Evolutionary conservation across 2,329 filamentous ascomycete species (phyloP).

Genomic region (Cercospora sp.): DNA sequence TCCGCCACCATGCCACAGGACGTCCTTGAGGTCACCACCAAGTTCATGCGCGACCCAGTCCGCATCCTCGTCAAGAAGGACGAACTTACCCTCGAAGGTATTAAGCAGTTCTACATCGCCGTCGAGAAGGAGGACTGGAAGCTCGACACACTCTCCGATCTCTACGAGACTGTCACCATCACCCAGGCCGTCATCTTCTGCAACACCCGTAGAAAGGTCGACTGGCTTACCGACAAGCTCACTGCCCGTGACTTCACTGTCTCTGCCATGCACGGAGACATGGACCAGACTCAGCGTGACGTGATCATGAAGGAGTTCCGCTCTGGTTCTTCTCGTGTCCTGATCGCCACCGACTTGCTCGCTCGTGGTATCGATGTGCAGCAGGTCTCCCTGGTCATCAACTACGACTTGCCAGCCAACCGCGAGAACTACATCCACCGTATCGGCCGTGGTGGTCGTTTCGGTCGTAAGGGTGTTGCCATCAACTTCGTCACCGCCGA

Average conservation of each 20-base stretch:
- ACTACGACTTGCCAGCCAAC: constrained; percentile 98
- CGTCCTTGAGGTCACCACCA: constrained; percentile 98
- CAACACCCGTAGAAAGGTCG: constrained; percentile 99
- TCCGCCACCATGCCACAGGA: constrained; percentile 99
- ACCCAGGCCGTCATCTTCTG: constrained; percentile 99
- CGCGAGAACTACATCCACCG: constrained; percentile 99
- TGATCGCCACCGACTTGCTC: constrained; percentile 96
- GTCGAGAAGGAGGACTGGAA: constrained; percentile 99
- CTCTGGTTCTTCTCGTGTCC: constrained; percentile 94
- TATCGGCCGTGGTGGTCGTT: constrained; percentile 98
- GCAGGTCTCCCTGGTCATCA: constrained; percentile 99
- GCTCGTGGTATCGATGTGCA: constrained; percentile 99
- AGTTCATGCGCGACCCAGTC: constrained; percentile 99
- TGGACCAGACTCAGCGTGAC: constrained; percentile 97
- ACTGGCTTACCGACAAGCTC: constrained; percentile 99
- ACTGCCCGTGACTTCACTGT: constrained; percentile 97
- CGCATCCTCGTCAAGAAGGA: constrained; percentile 99
- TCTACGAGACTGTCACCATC: constrained; percentile 99
- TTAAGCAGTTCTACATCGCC: constrained; percentile 99
- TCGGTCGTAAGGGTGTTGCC: constrained; percentile 99
- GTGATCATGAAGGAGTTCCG: constrained; percentile 99
- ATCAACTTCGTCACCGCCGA: constrained; percentile 99
- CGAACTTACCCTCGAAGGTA: constrained; percentile 98
- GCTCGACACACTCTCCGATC: constrained; percentile 95
- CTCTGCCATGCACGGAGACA: constrained; percentile 99